phyloP scores from a whole-genome alignment of 768 basidiomycete genomes.

The Podaxis sp. region DNA sequence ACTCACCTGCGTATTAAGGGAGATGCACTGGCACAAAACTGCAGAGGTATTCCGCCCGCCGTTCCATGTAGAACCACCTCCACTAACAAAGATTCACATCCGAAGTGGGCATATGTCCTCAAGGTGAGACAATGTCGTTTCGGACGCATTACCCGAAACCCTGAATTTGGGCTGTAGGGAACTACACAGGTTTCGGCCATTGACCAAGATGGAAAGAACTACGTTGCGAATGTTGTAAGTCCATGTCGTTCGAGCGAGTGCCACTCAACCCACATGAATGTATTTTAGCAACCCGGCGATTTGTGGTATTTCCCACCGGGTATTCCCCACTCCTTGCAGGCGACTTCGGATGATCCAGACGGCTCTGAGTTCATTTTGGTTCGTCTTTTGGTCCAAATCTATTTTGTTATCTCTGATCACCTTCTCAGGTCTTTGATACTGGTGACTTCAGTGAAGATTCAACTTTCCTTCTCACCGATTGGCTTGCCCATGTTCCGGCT shows the following conservation, averaged over 20 bases:
- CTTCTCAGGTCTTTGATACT: constrained; percentile 43
- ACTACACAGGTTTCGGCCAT: constrained; percentile 47
- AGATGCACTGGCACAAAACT: constrained; percentile 55
- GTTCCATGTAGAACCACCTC: not conserved
- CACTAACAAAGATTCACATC: constrained; percentile 8
- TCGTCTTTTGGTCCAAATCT: constrained; percentile 5
- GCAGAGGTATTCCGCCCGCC: constrained; percentile 32
- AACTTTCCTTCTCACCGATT: constrained; percentile 58
- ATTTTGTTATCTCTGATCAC: not conserved
- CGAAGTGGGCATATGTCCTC: constrained; percentile 52
- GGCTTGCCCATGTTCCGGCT: constrained; percentile 51
- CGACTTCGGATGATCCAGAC: constrained; percentile 38
- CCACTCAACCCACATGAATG: not conserved
- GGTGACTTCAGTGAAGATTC: constrained; percentile 52
- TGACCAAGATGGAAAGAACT: constrained; percentile 47
- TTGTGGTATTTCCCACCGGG: constrained; percentile 60
- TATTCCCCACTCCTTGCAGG: constrained; percentile 55
- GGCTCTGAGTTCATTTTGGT: constrained; percentile 55
- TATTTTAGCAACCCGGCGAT: constrained; percentile 40
- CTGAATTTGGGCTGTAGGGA: constrained; percentile 30
- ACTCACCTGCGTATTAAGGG: constrained; percentile 26
- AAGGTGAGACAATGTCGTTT: constrained; percentile 23
- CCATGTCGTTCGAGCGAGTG: not conserved
- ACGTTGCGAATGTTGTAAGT: constrained; percentile 46
- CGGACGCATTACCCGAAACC: not conserved